A percentile compares a stretch with the other conserved stretches of the same genome.
Evolutionary conservation across 495 filamentous ascomycete genomes (phyloP).

Genomic region (Neurospora sp.): DNA sequence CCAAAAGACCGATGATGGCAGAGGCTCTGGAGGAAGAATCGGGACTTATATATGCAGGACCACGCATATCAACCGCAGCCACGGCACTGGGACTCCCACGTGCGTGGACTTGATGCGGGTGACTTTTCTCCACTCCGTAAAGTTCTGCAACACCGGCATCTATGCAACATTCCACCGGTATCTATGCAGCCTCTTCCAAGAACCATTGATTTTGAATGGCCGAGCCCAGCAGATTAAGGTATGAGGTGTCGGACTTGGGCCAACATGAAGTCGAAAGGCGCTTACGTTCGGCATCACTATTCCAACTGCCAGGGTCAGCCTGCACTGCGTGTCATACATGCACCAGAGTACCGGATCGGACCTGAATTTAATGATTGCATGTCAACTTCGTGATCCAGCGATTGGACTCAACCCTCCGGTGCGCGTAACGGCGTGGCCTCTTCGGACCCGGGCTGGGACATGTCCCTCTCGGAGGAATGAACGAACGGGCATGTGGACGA

Average conservation of each 20-base stretch:
- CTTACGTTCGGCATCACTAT: accelerated
- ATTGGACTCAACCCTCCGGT: background rate
- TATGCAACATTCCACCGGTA: background rate
- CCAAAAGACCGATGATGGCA: background rate
- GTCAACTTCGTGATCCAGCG: background rate
- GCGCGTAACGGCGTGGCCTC: background rate
- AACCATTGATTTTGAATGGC: background rate
- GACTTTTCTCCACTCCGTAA: accelerated
- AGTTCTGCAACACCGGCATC: background rate
- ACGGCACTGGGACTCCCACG: background rate
- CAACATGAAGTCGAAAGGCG: background rate
- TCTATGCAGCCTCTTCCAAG: background rate
- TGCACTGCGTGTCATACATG: background rate
- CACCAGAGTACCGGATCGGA: background rate
- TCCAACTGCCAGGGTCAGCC: background rate
- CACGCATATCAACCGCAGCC: background rate
- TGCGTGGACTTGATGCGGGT: background rate
- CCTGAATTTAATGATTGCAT: background rate
- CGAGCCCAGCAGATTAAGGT: background rate
- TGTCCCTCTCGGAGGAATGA: background rate
- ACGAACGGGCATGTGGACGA: background rate
- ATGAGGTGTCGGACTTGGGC: background rate
- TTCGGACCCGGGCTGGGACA: background rate
- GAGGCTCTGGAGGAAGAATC: background rate
- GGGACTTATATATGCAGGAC: background rate